Evolutionary conservation across 257 asterid genomes (phyloP).

Genomic region (Scutellaria barbata): DNA sequence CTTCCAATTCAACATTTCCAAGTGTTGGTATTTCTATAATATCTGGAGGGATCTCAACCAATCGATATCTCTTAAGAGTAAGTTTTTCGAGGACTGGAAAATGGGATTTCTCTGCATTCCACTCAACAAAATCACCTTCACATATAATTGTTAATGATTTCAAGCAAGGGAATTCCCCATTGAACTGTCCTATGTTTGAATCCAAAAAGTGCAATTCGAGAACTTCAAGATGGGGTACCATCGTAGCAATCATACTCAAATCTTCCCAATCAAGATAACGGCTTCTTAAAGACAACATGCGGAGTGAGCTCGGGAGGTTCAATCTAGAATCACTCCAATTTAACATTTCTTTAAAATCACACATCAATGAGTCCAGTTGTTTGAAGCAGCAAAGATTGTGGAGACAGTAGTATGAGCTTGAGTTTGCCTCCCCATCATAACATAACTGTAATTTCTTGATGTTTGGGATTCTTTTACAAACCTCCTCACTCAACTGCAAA

Average conservation of each 20-base stretch:
- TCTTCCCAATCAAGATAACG: background rate
- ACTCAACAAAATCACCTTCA: too few relatives aligned
- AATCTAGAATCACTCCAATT: too few relatives aligned
- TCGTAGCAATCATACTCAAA: background rate
- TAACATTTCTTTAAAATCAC: background rate
- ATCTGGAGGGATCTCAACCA: background rate
- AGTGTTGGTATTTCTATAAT: background rate
- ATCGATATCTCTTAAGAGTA: background rate
- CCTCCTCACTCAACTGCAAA: slow-evolving; percentile 20
- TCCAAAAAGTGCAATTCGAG: background rate
- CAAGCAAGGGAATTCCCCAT: background rate
- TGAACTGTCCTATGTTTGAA: too few relatives aligned
- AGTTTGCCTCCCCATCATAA: background rate
- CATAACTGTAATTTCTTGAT: background rate
- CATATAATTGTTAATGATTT: background rate
- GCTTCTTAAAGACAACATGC: background rate
- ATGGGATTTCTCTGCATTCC: too few relatives aligned
- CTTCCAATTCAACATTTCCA: background rate
- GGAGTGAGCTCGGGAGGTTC: background rate
- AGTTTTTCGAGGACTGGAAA: slow-evolving; percentile 11
- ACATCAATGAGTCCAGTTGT: background rate
- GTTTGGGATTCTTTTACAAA: slow-evolving; percentile 5
- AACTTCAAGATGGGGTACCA: background rate
- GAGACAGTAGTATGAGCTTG: background rate
- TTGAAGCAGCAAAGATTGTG: background rate